Evolutionary conservation across 176 grass and related monocot species (phyloP).

Genomic region (Juncus inflexus): DNA sequence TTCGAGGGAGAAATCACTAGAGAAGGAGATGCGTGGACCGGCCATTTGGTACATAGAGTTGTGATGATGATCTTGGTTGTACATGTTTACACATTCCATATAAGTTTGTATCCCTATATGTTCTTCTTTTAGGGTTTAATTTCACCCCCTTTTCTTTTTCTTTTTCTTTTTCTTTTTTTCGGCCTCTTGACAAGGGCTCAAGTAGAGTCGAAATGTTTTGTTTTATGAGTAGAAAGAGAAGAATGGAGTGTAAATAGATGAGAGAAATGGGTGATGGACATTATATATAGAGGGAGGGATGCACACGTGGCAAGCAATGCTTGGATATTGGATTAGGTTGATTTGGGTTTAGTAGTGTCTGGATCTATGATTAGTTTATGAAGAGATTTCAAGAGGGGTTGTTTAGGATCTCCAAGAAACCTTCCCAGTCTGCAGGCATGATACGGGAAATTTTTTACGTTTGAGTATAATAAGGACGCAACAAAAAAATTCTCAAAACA

Average conservation of each 20-base stretch:
- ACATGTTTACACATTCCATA: conserved; percentile 91
- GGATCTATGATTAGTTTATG: too few relatives aligned
- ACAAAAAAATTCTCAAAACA: too few relatives aligned
- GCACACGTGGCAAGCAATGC: too few relatives aligned
- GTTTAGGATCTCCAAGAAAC: too few relatives aligned
- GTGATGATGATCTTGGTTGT: conserved; percentile 82
- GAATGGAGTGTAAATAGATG: conserved; percentile 6
- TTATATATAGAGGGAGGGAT: background rate
- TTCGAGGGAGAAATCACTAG: conserved; percentile 85
- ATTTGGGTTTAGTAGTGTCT: too few relatives aligned
- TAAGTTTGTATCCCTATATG: conserved; percentile 32
- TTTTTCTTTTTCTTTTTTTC: background rate
- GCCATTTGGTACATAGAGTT: conserved; percentile 32
- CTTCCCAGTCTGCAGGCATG: too few relatives aligned
- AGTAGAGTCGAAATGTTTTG: background rate
- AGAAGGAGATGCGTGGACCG: conserved; percentile 93
- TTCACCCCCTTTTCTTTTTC: background rate
- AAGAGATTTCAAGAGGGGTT: too few relatives aligned
- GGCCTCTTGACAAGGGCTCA: background rate
- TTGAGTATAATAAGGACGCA: too few relatives aligned
- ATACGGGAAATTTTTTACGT: too few relatives aligned
- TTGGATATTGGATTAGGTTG: too few relatives aligned
- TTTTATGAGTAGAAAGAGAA: conserved; percentile 6
- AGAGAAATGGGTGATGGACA: background rate
- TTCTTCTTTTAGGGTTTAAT: background rate